A percentile compares a stretch with the other conserved stretches of the same genome.
Evolutionary conservation across 176 grass and related monocot species (phyloP).

Genomic region (Raddia distichophylla): DNA sequence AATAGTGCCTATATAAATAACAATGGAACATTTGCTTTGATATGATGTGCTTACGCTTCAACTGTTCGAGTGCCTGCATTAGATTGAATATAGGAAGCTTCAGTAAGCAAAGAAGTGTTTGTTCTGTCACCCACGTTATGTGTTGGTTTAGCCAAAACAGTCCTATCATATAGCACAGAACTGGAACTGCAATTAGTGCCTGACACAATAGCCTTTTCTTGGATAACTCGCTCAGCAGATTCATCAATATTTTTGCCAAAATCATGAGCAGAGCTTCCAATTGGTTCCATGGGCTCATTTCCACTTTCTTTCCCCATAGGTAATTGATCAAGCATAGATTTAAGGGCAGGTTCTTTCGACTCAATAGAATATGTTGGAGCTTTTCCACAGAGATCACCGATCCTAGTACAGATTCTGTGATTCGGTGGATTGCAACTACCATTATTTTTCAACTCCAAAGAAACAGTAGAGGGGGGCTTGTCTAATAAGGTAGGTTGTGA

Average conservation of each 20-base stretch:
- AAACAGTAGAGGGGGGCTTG: slow-evolving; percentile 28
- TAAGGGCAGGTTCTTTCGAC: slow-evolving; percentile 35
- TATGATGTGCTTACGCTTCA: slow-evolving; percentile 58
- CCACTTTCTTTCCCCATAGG: slow-evolving; percentile 41
- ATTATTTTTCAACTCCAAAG: slow-evolving; percentile 42
- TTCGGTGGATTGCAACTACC: slow-evolving; percentile 20
- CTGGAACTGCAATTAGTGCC: slow-evolving; percentile 29
- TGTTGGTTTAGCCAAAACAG: slow-evolving; percentile 43
- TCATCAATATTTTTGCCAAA: slow-evolving; percentile 43
- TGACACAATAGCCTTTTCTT: slow-evolving; percentile 25
- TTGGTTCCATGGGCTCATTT: slow-evolving; percentile 37
- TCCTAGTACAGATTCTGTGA: slow-evolving; percentile 19
- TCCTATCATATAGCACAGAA: slow-evolving; percentile 36
- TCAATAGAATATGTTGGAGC: slow-evolving; percentile 45
- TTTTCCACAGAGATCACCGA: slow-evolving; percentile 38
- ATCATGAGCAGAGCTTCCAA: slow-evolving; percentile 20
- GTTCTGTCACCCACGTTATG: slow-evolving; percentile 43
- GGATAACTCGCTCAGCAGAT: slow-evolving; percentile 45
- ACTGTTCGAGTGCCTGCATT: slow-evolving; percentile 32
- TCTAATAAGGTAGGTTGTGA: slow-evolving; percentile 16
- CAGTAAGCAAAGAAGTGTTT: slow-evolving; percentile 43
- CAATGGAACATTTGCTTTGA: slow-evolving; percentile 19
- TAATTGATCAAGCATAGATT: slow-evolving; percentile 39
- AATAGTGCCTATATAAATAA: slow-evolving; percentile 12
- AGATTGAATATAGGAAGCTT: slow-evolving; percentile 48